Conservation (phyloP, 2,329 filamentous ascomycete genomes). For the Penicillium concentricum region DNA sequence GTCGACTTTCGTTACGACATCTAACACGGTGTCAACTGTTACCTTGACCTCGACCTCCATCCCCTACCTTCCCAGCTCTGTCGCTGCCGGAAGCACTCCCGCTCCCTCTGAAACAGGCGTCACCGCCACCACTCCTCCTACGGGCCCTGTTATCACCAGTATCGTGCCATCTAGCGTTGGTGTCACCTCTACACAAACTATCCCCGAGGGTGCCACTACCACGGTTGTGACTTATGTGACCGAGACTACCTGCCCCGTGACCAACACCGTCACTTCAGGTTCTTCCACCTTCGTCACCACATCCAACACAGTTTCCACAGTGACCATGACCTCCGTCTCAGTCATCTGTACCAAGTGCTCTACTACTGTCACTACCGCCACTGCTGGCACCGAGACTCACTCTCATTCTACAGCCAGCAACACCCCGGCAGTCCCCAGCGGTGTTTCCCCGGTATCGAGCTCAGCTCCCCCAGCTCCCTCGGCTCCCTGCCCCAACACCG, state of each 20-base stretch:
- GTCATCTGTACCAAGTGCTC: conserved; percentile 22
- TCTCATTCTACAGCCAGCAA: background rate
- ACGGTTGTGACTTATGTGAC: conserved; percentile 16
- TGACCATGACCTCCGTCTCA: conserved; percentile 23
- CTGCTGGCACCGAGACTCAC: conserved; percentile 16
- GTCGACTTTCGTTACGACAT: conserved; percentile 53
- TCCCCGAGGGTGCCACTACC: conserved; percentile 14
- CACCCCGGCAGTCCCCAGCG: conserved; percentile 3
- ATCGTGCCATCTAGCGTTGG: background rate
- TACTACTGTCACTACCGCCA: conserved; percentile 5
- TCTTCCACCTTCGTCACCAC: conserved; percentile 16
- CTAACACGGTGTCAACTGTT: conserved; percentile 57
- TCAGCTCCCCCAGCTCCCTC: conserved; percentile 31
- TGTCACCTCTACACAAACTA: conserved; percentile 11
- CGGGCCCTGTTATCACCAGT: conserved; percentile 17
- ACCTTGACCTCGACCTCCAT: conserved; percentile 14
- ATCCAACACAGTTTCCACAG: conserved; percentile 17
- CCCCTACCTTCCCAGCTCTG: conserved; percentile 1
- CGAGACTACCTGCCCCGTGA: conserved; percentile 17
- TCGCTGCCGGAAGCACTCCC: background rate
- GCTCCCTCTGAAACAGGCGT: conserved; percentile 27
- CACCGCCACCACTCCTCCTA: conserved; percentile 33
- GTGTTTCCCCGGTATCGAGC: conserved; percentile 24
- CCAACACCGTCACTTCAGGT: conserved; percentile 15
- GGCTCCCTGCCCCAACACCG: conserved; percentile 61